phyloP scores from a whole-genome alignment of 2,329 filamentous ascomycete species.

The Akanthomyces dipterigenus region DNA sequence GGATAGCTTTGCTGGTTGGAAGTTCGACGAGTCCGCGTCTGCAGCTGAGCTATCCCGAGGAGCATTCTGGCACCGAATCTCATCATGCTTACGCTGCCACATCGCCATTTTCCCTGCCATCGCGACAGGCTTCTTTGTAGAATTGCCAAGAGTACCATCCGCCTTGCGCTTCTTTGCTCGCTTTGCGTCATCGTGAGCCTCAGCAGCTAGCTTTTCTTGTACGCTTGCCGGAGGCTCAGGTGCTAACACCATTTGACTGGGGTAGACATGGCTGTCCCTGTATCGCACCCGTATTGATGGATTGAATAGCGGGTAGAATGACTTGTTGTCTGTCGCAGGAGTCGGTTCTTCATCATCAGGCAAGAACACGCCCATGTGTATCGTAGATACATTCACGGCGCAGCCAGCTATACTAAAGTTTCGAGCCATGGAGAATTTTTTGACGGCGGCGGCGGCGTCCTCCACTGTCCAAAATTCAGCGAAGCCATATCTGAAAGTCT shows the following conservation, averaged over 20 bases:
- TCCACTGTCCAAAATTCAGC: slow-evolving; percentile 73
- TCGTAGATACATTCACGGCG: slow-evolving; percentile 64
- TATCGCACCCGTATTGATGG: slow-evolving; percentile 63
- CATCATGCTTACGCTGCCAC: slow-evolving; percentile 38
- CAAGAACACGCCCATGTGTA: slow-evolving; percentile 79
- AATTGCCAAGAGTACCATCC: slow-evolving; percentile 28
- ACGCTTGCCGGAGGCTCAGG: slow-evolving; percentile 34
- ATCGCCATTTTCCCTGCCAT: slow-evolving; percentile 39
- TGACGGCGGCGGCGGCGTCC: slow-evolving; percentile 68
- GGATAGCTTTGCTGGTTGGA: slow-evolving; percentile 6
- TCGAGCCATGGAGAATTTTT: slow-evolving; percentile 63
- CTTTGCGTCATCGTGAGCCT: slow-evolving; percentile 26
- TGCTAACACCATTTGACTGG: slow-evolving; percentile 57
- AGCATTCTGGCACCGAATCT: slow-evolving; percentile 24
- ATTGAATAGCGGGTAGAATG: slow-evolving; percentile 66
- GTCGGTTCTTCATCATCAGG: slow-evolving; percentile 56
- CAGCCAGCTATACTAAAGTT: slow-evolving; percentile 73
- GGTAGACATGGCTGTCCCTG: slow-evolving; percentile 69
- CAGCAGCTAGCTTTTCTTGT: background rate
- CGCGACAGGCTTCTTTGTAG: slow-evolving; percentile 31
- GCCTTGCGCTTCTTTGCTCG: slow-evolving; percentile 50
- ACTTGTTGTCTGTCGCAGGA: slow-evolving; percentile 52
- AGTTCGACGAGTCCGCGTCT: background rate
- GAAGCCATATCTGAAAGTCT: slow-evolving; percentile 77
- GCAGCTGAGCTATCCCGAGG: background rate